These are phyloP conservation scores for Meyerozyma carpophila DNA, from an alignment of 1,139 yeast genomes.

Conservation along the genomic window DNA sequence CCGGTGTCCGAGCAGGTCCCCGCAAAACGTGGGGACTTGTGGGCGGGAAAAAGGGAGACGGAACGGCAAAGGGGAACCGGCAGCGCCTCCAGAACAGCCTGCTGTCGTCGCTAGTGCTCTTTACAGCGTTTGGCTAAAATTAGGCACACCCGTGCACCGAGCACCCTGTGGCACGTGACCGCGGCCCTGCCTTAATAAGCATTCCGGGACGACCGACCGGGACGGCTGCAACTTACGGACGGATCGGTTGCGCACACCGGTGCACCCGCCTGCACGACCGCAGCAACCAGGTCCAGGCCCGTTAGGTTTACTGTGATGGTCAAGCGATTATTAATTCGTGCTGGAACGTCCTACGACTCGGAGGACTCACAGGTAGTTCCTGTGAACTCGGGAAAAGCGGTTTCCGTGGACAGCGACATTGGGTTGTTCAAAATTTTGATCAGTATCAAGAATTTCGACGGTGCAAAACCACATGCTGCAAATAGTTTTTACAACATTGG, in stretches of 20 bases:
- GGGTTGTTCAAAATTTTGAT: constrained; percentile 37
- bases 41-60: background rate
- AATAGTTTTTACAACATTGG: constrained; percentile 31
- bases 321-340: constrained; percentile 33
- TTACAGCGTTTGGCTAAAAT: no score
- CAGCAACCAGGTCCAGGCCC: background rate
- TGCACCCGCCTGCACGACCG: background rate
- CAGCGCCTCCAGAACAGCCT: no score
- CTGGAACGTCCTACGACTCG: constrained; percentile 23
- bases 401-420: constrained; percentile 29
- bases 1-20: no score
- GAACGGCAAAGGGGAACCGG: no score
- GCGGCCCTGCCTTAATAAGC: no score
- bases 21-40: background rate
- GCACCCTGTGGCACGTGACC: no score
- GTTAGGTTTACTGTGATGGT: constrained; percentile 9
- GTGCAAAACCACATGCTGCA: constrained; percentile 31
- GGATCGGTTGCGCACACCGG: no score
- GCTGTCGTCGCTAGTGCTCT: no score
- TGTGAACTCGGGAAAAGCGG: constrained; percentile 35
- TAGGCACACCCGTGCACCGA: no score
- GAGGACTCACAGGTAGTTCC: constrained; percentile 33
- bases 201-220: no score
- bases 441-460: constrained; percentile 42
- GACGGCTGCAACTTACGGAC: no score